These are phyloP conservation scores for Fonsecaea pugnacius DNA, from an alignment of 2,329 filamentous ascomycete genomes.

Conservation along the genomic window DNA sequence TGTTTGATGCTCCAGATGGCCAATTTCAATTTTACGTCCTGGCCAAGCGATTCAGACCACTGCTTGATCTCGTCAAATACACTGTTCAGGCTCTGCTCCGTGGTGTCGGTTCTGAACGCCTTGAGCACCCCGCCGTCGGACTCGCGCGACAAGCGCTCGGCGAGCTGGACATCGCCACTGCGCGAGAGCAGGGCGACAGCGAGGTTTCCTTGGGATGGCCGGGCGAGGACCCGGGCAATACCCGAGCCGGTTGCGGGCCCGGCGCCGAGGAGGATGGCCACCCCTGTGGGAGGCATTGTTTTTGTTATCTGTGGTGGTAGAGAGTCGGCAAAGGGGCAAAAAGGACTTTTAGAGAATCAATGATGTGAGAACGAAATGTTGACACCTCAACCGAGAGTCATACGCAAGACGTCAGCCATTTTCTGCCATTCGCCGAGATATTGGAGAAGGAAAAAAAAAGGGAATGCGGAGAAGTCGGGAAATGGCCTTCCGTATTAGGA, in stretches of 20 bases:
- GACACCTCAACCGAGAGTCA: no score
- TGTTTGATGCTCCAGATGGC: slow-evolving; percentile 64
- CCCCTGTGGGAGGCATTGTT: slow-evolving; percentile 53
- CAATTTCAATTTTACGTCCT: slow-evolving; percentile 55
- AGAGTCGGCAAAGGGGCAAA: background rate
- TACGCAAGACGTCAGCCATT: no score
- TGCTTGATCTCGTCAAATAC: slow-evolving; percentile 54
- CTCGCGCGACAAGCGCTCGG: slow-evolving; percentile 54
- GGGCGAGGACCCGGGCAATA: slow-evolving; percentile 60
- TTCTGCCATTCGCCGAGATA: no score
- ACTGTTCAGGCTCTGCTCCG: slow-evolving; percentile 52
- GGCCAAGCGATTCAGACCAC: slow-evolving; percentile 39
- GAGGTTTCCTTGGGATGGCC: slow-evolving; percentile 58
- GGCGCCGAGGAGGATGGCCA: slow-evolving; percentile 59
- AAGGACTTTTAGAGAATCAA: background rate
- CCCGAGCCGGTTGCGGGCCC: slow-evolving; percentile 56
- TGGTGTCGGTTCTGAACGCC: slow-evolving; percentile 58
- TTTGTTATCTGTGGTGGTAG: background rate
- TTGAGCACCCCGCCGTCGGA: slow-evolving; percentile 53
- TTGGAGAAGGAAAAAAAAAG: no score
- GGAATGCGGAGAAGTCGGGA: no score
- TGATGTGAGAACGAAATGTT: background rate
- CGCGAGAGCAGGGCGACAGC: slow-evolving; percentile 61
- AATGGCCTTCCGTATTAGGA: no score
- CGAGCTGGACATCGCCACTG: slow-evolving; percentile 50